Conservation (phyloP, 1,139 yeast genomes). For the Blastobotrys malaysiensis region DNA sequence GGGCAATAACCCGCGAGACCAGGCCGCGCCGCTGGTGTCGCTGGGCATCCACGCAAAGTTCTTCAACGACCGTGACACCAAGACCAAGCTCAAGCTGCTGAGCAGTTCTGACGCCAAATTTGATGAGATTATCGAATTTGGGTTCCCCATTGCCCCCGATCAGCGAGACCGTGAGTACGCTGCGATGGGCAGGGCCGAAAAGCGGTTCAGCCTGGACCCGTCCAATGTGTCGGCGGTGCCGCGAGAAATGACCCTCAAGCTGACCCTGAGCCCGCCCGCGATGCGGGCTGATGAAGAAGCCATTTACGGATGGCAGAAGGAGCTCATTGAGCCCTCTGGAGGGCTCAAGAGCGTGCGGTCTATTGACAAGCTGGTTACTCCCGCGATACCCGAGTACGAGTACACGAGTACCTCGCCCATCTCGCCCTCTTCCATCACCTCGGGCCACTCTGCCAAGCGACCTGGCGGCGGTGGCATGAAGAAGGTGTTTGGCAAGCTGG, state of each 20-base stretch:
- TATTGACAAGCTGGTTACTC: slow-evolving; percentile 6
- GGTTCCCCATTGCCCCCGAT: slow-evolving; percentile 24
- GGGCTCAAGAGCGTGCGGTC: slow-evolving; percentile 15
- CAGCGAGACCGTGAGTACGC: slow-evolving; percentile 10
- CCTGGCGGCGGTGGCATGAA: slow-evolving; percentile 15
- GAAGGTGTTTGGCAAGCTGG: slow-evolving; percentile 27
- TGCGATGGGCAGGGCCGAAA: not conserved
- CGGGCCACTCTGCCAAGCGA: slow-evolving; percentile 6
- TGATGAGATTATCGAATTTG: slow-evolving; percentile 29
- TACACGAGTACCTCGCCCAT: slow-evolving; percentile 4
- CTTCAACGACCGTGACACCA: slow-evolving; percentile 23
- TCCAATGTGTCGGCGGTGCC: slow-evolving; percentile 9
- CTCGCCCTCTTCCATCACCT: slow-evolving; percentile 8
- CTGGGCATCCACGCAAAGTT: slow-evolving; percentile 17
- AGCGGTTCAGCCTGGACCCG: not conserved
- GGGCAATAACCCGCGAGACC: not conserved
- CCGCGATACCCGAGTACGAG: slow-evolving; percentile 11
- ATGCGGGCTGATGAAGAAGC: slow-evolving; percentile 31
- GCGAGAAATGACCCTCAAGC: slow-evolving; percentile 30
- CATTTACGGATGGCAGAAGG: slow-evolving; percentile 31
- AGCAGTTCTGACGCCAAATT: slow-evolving; percentile 20
- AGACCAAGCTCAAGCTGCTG: slow-evolving; percentile 22
- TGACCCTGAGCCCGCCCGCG: slow-evolving; percentile 29
- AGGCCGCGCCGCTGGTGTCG: slow-evolving; percentile 1
- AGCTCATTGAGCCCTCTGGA: slow-evolving; percentile 19